phyloP scores from a whole-genome alignment of 2,329 filamentous ascomycete genomes.

The Colletotrichum sp. region DNA sequence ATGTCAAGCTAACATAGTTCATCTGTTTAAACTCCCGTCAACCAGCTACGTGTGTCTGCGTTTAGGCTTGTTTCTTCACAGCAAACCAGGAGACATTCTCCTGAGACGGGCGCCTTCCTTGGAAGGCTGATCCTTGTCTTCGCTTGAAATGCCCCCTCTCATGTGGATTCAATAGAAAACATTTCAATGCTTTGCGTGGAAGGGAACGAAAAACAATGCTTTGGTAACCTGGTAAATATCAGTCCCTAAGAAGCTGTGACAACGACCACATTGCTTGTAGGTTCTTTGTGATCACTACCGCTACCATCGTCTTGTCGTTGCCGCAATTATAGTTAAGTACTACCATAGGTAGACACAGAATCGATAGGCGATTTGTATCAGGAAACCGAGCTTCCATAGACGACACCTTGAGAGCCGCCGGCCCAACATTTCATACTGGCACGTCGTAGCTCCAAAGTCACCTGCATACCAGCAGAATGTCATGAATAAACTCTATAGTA shows the following conservation, averaged over 20 bases:
- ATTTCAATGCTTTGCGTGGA: neutral
- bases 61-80: neutral
- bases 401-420: neutral
- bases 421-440: neutral
- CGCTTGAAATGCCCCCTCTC: neutral
- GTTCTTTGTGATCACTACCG: neutral
- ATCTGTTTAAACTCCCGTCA: neutral
- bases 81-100: neutral
- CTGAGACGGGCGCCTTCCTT: neutral
- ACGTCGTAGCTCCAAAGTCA: neutral
- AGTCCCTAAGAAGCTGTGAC: neutral
- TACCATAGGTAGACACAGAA: neutral
- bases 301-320: neutral
- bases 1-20: neutral
- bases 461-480: neutral
- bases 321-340: accelerated
- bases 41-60: neutral
- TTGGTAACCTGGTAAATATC: neutral
- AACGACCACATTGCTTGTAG: accelerated
- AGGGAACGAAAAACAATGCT: neutral
- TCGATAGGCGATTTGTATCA: neutral
- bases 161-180: neutral
- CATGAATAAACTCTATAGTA: conserved; percentile 12
- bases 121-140: neutral
- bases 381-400: neutral